Percentiles rank a stretch among this genome's conserved stretches.
These are phyloP conservation scores for Daldinia grandis DNA, from an alignment of 495 filamentous ascomycete genomes.

Conservation along the genomic window DNA sequence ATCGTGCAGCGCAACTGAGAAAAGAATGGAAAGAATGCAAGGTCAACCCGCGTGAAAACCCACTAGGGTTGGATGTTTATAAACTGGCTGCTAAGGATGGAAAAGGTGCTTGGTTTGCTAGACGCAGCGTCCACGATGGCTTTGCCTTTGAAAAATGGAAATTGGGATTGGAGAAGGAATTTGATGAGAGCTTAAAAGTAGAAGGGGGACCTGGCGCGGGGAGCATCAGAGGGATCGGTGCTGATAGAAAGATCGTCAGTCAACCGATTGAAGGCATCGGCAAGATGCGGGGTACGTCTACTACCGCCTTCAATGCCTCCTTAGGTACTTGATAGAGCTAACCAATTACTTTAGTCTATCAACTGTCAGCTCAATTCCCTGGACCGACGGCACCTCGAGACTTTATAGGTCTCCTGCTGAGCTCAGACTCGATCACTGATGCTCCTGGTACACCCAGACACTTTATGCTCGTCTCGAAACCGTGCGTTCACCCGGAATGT, in stretches of 20 bases:
- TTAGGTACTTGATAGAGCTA: slow-evolving; percentile 14
- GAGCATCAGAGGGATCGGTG: slow-evolving; percentile 83
- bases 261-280: slow-evolving; percentile 63
- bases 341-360: slow-evolving; percentile 66
- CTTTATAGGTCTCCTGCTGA: slow-evolving; percentile 81
- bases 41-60: slow-evolving; percentile 74
- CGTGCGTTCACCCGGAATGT: slow-evolving; percentile 77
- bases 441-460: slow-evolving; percentile 55
- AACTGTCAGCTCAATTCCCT: slow-evolving; percentile 88
- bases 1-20: slow-evolving; percentile 57
- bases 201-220: slow-evolving; percentile 69
- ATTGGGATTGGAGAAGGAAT: slow-evolving; percentile 65
- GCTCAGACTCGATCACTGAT: slow-evolving; percentile 52
- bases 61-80: slow-evolving; percentile 77
- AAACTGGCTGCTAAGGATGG: slow-evolving; percentile 82
- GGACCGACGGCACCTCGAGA: slow-evolving; percentile 87
- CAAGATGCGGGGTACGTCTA: slow-evolving; percentile 62
- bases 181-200: slow-evolving; percentile 69
- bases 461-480: slow-evolving; percentile 88
- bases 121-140: slow-evolving; percentile 78
- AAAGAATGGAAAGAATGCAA: slow-evolving; percentile 91
- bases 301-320: neutral
- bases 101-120: slow-evolving; percentile 87
- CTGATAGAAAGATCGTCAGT: slow-evolving; percentile 73
- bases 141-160: slow-evolving; percentile 76